Evolutionary conservation across 257 asterid genomes (phyloP), one percentile per base, ranked within the genome.

Genomic region (Orobanche coerulescens): DNA sequence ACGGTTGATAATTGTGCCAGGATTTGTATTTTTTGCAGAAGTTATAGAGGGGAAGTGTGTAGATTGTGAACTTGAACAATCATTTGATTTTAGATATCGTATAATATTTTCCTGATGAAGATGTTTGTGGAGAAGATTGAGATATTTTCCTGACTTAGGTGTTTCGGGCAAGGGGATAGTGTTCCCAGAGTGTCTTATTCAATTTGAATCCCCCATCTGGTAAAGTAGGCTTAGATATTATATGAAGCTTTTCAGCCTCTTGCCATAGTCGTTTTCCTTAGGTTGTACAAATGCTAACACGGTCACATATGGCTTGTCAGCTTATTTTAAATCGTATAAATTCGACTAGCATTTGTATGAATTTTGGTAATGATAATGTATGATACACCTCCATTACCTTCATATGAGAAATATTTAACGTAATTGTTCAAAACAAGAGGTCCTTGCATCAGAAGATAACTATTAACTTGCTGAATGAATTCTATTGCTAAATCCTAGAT

Each of bases 11-110:
- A 43, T 44, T 23, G 24, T 60, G 25, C 64, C 5, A 24, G 12
- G 47, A 12, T 33, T 55, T 66, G 7, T 36, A 11, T 11, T 24
- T 61, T 50, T 52, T 47, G 25, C 42, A n/a, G n/a, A n/a, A 40
- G 5, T 4, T 50, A 31, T 60, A 28, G 22, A 30, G 7, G n/a
- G 31, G 15, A 57, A 1, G 5, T 13, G n/a, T 67, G 56, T 61
- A 51, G 16, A 19, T 40, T 48, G 61, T 24, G 46, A 26, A 37
- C 67, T 16, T 59, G 55, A 59, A 67, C 49, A 14, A 5, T 49
- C 23, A 49, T 26, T 4, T 49, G 13, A 25, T 37, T 28, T 30
- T 26, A 9, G 31, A 31, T 66, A 46, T 57, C 16, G 14, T 13
- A 34, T 55, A 24, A 23, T 44, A 50, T 50, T 11, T 28, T 30